Evolutionary conservation across 306 rosid species (phyloP).

Genomic region (Gastrolobium bilobum): DNA sequence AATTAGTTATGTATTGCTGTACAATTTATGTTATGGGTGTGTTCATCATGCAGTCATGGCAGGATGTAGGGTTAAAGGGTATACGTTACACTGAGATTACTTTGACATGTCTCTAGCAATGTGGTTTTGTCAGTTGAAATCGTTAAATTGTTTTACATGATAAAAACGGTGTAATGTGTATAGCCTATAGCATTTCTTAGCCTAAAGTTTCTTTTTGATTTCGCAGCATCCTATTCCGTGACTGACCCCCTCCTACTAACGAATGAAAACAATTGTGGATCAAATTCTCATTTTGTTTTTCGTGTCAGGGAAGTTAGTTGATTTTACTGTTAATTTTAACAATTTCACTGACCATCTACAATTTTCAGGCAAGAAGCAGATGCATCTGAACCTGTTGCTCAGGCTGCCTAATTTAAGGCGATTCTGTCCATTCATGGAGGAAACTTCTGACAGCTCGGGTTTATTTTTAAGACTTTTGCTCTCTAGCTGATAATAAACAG

Average conservation of each 20-base stretch:
- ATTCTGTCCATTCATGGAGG: conserved; percentile 29
- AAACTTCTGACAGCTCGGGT: conserved; percentile 40
- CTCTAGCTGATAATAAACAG: conserved; percentile 19
- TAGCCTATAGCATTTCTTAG: conserved; percentile 9
- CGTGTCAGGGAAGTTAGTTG: neutral
- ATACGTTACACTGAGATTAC: neutral
- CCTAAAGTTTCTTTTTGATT: neutral
- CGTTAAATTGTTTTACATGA: conserved; percentile 17
- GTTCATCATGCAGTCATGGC: neutral
- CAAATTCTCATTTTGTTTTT: conserved; percentile 16
- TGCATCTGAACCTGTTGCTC: conserved; percentile 77
- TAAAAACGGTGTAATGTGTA: conserved; percentile 1
- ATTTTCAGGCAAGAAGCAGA: conserved; percentile 77
- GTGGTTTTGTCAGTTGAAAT: conserved; percentile 21
- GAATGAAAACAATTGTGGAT: conserved; percentile 35
- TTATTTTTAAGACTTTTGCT: conserved; percentile 39
- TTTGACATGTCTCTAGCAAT: conserved; percentile 4
- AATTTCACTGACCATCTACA: conserved; percentile 29
- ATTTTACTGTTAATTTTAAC: conserved; percentile 33
- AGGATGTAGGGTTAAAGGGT: conserved; percentile 13
- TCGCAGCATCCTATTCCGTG: conserved; percentile 8
- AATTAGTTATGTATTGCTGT: conserved; percentile 25
- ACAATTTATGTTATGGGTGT: conserved; percentile 12
- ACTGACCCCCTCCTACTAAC: neutral
- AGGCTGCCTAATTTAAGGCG: conserved; percentile 59